A percentile compares a stretch with the other conserved stretches of the same genome.
Conservation (phyloP, 768 basidiomycete species). For the Tulasnella sp. region DNA sequence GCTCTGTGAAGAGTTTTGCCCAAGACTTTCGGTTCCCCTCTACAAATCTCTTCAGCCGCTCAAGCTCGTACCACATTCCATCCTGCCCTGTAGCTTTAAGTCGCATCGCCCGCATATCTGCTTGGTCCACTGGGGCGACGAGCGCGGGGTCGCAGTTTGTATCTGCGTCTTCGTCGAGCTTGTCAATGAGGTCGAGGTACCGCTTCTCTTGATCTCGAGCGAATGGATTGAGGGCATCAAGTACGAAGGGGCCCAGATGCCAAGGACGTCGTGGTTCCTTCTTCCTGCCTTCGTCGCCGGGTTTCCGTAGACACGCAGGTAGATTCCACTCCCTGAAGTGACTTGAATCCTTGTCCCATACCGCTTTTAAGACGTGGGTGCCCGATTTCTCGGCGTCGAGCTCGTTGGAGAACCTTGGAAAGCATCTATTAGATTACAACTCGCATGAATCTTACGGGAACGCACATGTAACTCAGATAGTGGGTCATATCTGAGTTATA, state of each 20-base stretch:
- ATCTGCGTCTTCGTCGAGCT: not conserved
- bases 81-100: conserved; percentile 10
- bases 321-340: conserved; percentile 16
- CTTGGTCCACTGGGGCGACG: conserved; percentile 35
- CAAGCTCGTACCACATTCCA: conserved; percentile 33
- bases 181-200: conserved; percentile 8
- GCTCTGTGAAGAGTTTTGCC: not conserved
- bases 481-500: conserved; percentile 45
- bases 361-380: conserved; percentile 34
- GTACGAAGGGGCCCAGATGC: conserved; percentile 25
- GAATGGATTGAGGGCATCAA: conserved; percentile 18
- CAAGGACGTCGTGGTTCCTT: not conserved
- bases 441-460: not conserved
- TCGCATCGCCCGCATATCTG: conserved; percentile 26
- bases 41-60: conserved; percentile 38
- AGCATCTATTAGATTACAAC: not conserved
- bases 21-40: not conserved
- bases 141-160: conserved; percentile 28
- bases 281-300: conserved; percentile 14
- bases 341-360: conserved; percentile 30
- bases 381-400: conserved; percentile 60
- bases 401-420: conserved; percentile 41
- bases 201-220: conserved; percentile 9
- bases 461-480: conserved; percentile 49
- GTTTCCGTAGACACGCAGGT: conserved; percentile 21